Percentiles rank a stretch among this genome's conserved stretches.
These are phyloP conservation scores for Trichoderma simmonsii DNA, from an alignment of 2,329 filamentous ascomycete genomes.

Conservation along the genomic window DNA sequence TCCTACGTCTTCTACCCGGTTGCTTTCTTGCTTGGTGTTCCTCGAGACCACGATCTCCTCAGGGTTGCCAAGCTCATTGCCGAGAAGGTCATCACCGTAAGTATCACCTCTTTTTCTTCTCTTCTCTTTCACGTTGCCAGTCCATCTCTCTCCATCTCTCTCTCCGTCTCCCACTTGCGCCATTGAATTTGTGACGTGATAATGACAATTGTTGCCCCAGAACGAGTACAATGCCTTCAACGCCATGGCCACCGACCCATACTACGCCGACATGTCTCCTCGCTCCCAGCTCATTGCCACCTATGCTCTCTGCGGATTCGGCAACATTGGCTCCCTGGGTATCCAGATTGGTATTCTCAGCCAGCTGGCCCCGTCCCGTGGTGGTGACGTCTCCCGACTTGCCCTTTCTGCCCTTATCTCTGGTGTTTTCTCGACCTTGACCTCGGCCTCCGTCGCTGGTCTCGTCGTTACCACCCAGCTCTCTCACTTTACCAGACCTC, in stretches of 20 bases:
- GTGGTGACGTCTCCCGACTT: slow-evolving; percentile 71
- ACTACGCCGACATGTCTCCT: slow-evolving; percentile 58
- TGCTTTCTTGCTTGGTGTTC: slow-evolving; percentile 78
- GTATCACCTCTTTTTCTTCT: slow-evolving; percentile 20
- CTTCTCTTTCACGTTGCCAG: not conserved
- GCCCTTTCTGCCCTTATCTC: slow-evolving; percentile 75
- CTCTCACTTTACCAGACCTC: slow-evolving; percentile 17
- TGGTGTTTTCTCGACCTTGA: slow-evolving; percentile 75
- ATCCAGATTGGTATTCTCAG: slow-evolving; percentile 86
- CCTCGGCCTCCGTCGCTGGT: slow-evolving; percentile 73
- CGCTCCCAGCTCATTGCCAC: slow-evolving; percentile 80
- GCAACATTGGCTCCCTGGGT: slow-evolving; percentile 82
- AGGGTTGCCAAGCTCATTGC: slow-evolving; percentile 77
- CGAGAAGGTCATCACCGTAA: slow-evolving; percentile 73
- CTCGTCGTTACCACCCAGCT: slow-evolving; percentile 61
- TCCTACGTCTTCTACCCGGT: slow-evolving; percentile 77
- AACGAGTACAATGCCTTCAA: slow-evolving; percentile 79
- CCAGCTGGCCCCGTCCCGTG: slow-evolving; percentile 72
- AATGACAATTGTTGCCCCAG: slow-evolving; percentile 25
- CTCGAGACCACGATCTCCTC: slow-evolving; percentile 58
- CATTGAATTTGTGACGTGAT: slow-evolving; percentile 7
- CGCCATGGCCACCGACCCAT: slow-evolving; percentile 50
- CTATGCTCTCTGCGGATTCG: slow-evolving; percentile 79
- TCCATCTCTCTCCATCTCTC: not conserved
- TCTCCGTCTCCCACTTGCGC: not conserved